Base-by-base conservation (phyloP, 2,329 filamentous ascomycete species). In the Diplodia mutila region DNA sequence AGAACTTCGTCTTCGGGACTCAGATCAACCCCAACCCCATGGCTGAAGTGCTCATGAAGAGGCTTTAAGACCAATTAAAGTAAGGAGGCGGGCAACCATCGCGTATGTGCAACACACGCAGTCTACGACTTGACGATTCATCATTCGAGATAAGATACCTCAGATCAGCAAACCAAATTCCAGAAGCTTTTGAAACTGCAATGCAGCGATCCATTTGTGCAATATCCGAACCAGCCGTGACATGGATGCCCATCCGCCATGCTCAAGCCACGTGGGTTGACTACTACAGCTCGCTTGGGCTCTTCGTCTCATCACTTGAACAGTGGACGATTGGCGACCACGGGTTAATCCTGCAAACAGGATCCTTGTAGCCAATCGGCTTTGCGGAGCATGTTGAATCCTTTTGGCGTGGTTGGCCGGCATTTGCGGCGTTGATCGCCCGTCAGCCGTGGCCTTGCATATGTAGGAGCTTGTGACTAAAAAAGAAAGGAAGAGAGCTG, bases 1-100 rank as follows among this genome's bases (percentile, higher is more conserved):
- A 55, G 39, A 67, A 67, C 57, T 55, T 67, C 14, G 27, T 54
- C 27, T 55, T 67, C 27, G 66, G 66, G 9, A 39, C 32, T 18
- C 39, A 46, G 34, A 25, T 65, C 11, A 65, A 53, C 14, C 64
- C 64, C 4, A 49, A 66, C 39, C 52, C 64, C 51, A 57, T 39
- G 51, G 51, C 53, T 7, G 23, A 66, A 18, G 29, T 57, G 11
- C 52, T 66, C 6, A 25, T 66, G 16, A 66, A 49, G 39, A 55
- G 27, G n/a, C 59, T 29, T 29, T 25, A 8, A 32, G 29, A 49
- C 16, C 49, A 37, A 51, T 14, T 23, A 4, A n/a, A 16, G 23
- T 12, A 37, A 46, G 42, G 42, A 9, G 42, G n/a, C 21, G 42
- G 9, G 42, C 21, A 46, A 46, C n/a, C 42, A 32, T 23, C 18